A percentile compares a stretch with the other conserved stretches of the same genome.
These are phyloP conservation scores for Medicago arabica DNA, from an alignment of 306 rosid genomes.

Conservation along the genomic window DNA sequence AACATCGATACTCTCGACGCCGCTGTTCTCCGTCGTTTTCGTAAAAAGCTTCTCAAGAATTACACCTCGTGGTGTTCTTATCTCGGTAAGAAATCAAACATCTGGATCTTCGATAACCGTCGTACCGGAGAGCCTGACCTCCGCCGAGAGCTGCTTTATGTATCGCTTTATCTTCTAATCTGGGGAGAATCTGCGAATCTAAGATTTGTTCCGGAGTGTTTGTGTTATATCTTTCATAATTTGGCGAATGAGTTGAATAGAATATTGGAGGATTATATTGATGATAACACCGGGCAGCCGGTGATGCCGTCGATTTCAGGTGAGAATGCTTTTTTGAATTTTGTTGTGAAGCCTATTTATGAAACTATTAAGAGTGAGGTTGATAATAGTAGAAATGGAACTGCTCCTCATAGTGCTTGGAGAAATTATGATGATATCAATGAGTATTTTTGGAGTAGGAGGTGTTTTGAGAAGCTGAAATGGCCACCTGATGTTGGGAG, in stretches of 20 bases:
- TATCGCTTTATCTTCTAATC: slow-evolving; percentile 72
- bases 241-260: slow-evolving; percentile 85
- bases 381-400: slow-evolving; percentile 74
- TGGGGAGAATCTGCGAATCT: slow-evolving; percentile 98
- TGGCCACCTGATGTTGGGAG: slow-evolving; percentile 90
- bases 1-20: slow-evolving; percentile 80
- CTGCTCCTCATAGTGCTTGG: slow-evolving; percentile 88
- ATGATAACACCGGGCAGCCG: slow-evolving; percentile 88
- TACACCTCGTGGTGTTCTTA: slow-evolving; percentile 88
- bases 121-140: slow-evolving; percentile 59
- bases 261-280: slow-evolving; percentile 87
- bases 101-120: slow-evolving; percentile 85
- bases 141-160: slow-evolving; percentile 87
- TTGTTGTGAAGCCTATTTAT: slow-evolving; percentile 84
- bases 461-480: slow-evolving; percentile 87
- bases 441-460: slow-evolving; percentile 88
- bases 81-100: slow-evolving; percentile 80
- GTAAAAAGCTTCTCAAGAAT: slow-evolving; percentile 75
- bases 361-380: slow-evolving; percentile 83
- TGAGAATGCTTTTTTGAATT: slow-evolving; percentile 75
- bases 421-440: slow-evolving; percentile 93
- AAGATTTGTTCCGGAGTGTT: slow-evolving; percentile 81
- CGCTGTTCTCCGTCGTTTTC: slow-evolving; percentile 73
- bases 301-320: slow-evolving; percentile 77
- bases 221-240: slow-evolving; percentile 82